These are phyloP conservation scores for Penium margaritaceum DNA, from an alignment of 139 green algal genomes.

Conservation along the genomic window DNA sequence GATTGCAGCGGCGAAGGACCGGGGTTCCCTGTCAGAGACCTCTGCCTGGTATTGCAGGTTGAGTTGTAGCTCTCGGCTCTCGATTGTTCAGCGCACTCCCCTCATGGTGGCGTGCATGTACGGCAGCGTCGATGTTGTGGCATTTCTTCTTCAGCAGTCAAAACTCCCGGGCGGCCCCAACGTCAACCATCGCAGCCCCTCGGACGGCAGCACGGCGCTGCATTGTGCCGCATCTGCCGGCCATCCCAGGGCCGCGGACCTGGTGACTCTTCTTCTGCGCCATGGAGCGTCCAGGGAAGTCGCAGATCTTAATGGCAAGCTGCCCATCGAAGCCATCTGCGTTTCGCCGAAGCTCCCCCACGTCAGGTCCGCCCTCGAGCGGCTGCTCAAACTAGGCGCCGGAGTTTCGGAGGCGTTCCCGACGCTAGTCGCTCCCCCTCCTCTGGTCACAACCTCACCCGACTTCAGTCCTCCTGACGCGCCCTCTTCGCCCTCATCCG, in stretches of 20 bases:
- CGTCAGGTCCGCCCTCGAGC: slow-evolving; percentile 23
- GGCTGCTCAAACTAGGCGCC: slow-evolving; percentile 9
- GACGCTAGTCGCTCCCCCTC: not conserved
- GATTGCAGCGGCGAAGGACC: too few species aligned
- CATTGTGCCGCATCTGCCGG: slow-evolving; percentile 47
- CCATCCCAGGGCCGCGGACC: slow-evolving; percentile 16
- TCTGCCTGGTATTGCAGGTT: too few species aligned
- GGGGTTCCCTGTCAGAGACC: too few species aligned
- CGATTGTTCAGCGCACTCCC: slow-evolving; percentile 18
- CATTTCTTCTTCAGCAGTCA: slow-evolving; percentile 10
- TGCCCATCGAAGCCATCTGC: slow-evolving; percentile 32
- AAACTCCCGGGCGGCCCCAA: not conserved
- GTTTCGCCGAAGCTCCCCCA: slow-evolving; percentile 27
- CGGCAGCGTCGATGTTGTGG: slow-evolving; percentile 18
- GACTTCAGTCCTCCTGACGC: too few species aligned
- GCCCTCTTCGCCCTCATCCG: too few species aligned
- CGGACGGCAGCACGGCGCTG: slow-evolving; percentile 37
- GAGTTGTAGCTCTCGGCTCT: too few species aligned
- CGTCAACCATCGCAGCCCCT: slow-evolving; percentile 3
- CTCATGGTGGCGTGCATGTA: slow-evolving; percentile 17
- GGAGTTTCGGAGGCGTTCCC: too few species aligned
- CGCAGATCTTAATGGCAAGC: slow-evolving; percentile 23
- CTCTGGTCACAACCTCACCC: not conserved
- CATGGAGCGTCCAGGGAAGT: slow-evolving; percentile 40
- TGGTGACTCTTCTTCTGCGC: slow-evolving; percentile 37